Conservation (phyloP, 352 stramenopile species). For the Pythium phragmiticola region DNA sequence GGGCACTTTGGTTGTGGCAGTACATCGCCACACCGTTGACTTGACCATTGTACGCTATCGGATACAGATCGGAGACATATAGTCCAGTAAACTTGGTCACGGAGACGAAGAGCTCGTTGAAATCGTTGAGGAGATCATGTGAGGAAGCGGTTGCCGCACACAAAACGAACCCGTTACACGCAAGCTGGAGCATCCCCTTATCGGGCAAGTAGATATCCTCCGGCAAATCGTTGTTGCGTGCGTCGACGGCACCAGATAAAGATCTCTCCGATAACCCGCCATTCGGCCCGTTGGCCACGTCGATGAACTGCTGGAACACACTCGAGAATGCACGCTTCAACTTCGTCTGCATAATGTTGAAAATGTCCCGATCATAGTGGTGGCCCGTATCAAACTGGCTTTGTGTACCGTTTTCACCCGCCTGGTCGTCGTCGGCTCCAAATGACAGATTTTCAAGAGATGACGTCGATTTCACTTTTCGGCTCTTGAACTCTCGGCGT, state of each 20-base stretch:
- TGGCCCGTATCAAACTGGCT: slow-evolving; percentile 24
- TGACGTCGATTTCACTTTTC: slow-evolving; percentile 16
- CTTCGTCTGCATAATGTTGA: slow-evolving; percentile 52
- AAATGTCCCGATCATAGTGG: slow-evolving; percentile 74
- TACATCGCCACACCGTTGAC: slow-evolving; percentile 59
- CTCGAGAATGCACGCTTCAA: slow-evolving; percentile 59
- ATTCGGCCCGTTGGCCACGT: slow-evolving; percentile 46
- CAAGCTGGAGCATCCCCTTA: slow-evolving; percentile 71
- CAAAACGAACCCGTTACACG: slow-evolving; percentile 74
- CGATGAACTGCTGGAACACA: slow-evolving; percentile 74
- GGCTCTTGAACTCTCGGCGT: slow-evolving; percentile 7
- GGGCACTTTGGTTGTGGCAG: slow-evolving; percentile 67
- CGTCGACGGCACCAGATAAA: slow-evolving; percentile 14
- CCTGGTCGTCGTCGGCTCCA: not conserved
- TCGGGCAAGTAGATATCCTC: slow-evolving; percentile 60
- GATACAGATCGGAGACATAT: slow-evolving; percentile 57
- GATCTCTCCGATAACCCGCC: slow-evolving; percentile 28
- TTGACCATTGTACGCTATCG: slow-evolving; percentile 53
- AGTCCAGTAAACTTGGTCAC: slow-evolving; percentile 70
- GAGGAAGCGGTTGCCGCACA: slow-evolving; percentile 58
- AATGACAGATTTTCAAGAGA: not conserved
- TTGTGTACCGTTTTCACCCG: not conserved
- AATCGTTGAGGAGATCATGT: slow-evolving; percentile 48
- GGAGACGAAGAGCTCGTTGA: slow-evolving; percentile 60
- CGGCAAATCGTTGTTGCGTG: slow-evolving; percentile 1